Evolutionary conservation across 1,284 basidiomycete genomes (phyloP).

Genomic region (Microbotryomycetes sp.): DNA sequence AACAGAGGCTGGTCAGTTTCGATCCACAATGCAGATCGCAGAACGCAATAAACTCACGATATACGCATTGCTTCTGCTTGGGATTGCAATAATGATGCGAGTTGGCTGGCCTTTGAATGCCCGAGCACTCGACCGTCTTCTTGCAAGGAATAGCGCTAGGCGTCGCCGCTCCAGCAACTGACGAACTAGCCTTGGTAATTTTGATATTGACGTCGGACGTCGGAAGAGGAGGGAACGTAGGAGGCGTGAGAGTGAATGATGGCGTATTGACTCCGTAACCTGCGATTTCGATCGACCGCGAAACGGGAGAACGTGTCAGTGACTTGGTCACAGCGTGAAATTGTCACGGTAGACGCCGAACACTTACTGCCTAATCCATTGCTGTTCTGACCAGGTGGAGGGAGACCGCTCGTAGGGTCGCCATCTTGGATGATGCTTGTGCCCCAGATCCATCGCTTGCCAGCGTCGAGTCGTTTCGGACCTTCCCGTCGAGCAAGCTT

Average conservation of each 20-base stretch:
- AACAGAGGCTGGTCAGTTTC: too few relatives aligned
- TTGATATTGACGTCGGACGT: not conserved
- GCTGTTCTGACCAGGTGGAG: slow-evolving; percentile 16
- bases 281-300: too few relatives aligned
- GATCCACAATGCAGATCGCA: too few relatives aligned
- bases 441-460: slow-evolving; percentile 25
- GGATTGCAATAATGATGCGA: not conserved
- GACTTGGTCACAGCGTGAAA: not conserved
- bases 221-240: not conserved
- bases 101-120: slow-evolving; percentile 1
- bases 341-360: not conserved
- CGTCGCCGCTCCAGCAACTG: not conserved
- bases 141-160: not conserved
- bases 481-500: not conserved
- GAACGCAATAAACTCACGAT: not conserved
- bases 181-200: not conserved
- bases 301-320: not conserved
- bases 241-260: not conserved
- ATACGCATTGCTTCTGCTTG: not conserved
- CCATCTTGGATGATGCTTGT: slow-evolving; percentile 24
- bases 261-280: not conserved
- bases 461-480: not conserved
- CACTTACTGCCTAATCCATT: not conserved
- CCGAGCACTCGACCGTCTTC: slow-evolving; percentile 1
- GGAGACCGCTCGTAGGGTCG: slow-evolving; percentile 8